A percentile compares a stretch with the other conserved stretches of the same genome.
phyloP scores from a whole-genome alignment of 495 filamentous ascomycete species.

The Jackrogersella minutella region DNA sequence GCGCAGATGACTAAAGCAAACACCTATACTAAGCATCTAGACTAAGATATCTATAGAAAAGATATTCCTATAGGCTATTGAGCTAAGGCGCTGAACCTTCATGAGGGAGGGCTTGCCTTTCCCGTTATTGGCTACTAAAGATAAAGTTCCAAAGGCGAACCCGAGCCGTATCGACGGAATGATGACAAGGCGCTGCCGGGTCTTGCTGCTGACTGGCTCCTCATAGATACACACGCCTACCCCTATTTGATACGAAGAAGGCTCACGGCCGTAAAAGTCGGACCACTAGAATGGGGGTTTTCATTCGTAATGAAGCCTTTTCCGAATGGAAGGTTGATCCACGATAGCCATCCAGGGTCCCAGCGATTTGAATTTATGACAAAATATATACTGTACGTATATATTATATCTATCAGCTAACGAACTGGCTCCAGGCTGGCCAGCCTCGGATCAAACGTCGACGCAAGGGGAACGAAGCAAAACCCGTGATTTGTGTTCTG shows the following conservation, averaged over 20 bases:
- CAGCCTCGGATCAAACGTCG: neutral
- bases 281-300: neutral
- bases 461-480: slow-evolving; percentile 17
- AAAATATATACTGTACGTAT: slow-evolving; percentile 5
- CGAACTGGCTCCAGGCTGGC: neutral
- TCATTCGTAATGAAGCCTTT: neutral
- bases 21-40: neutral
- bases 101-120: slow-evolving; percentile 3
- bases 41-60: neutral
- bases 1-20: slow-evolving; percentile 30
- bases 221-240: slow-evolving; percentile 14
- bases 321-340: neutral
- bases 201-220: slow-evolving; percentile 7
- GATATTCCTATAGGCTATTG: slow-evolving; percentile 19
- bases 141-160: slow-evolving; percentile 1
- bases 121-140: slow-evolving; percentile 13
- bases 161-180: slow-evolving; percentile 8
- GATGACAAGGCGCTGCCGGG: slow-evolving; percentile 17
- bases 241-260: slow-evolving; percentile 5
- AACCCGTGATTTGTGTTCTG: neutral
- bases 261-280: slow-evolving; percentile 36
- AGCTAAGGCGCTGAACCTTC: neutral
- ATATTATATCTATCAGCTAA: slow-evolving; percentile 7
- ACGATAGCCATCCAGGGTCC: neutral
- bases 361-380: neutral